These are phyloP conservation scores for Volvox africanus DNA, from an alignment of 139 green algal genomes.

Conservation along the genomic window DNA sequence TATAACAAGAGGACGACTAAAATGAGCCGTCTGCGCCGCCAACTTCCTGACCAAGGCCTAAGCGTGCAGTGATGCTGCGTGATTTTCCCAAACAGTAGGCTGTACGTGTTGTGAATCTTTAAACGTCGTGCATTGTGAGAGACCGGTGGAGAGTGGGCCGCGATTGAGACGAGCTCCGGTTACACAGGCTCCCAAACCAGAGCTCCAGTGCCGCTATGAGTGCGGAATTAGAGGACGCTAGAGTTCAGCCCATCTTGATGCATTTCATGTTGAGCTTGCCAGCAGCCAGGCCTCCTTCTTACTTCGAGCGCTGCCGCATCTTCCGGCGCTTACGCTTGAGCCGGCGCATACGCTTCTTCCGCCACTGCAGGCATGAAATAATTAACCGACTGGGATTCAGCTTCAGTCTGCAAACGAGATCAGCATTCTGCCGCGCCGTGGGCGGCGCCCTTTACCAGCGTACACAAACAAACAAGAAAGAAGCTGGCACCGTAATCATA, in stretches of 20 bases:
- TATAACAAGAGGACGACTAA: too few species aligned
- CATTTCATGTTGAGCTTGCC: background rate
- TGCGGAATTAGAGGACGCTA: background rate
- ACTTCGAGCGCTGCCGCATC: slow-evolving; percentile 60
- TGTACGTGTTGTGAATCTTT: background rate
- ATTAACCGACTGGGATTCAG: background rate
- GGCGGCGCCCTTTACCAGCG: background rate
- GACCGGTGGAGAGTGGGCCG: background rate
- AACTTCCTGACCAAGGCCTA: background rate
- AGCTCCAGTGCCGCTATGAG: background rate
- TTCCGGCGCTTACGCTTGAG: slow-evolving; percentile 74
- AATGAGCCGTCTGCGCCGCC: background rate
- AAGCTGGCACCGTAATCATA: background rate
- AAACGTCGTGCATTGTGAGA: background rate
- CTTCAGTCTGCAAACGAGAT: background rate
- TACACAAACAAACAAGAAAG: background rate
- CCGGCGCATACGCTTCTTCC: slow-evolving; percentile 72
- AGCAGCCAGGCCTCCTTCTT: background rate
- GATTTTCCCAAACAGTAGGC: background rate
- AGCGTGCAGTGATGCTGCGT: too few species aligned
- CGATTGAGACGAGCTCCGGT: slow-evolving; percentile 20
- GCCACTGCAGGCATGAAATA: slow-evolving; percentile 58
- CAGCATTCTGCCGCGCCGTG: background rate
- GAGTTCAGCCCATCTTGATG: background rate
- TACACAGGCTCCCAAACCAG: slow-evolving; percentile 45